These are phyloP conservation scores for Escovopsis sp. DNA, from an alignment of 2,329 filamentous ascomycete genomes.

Conservation along the genomic window DNA sequence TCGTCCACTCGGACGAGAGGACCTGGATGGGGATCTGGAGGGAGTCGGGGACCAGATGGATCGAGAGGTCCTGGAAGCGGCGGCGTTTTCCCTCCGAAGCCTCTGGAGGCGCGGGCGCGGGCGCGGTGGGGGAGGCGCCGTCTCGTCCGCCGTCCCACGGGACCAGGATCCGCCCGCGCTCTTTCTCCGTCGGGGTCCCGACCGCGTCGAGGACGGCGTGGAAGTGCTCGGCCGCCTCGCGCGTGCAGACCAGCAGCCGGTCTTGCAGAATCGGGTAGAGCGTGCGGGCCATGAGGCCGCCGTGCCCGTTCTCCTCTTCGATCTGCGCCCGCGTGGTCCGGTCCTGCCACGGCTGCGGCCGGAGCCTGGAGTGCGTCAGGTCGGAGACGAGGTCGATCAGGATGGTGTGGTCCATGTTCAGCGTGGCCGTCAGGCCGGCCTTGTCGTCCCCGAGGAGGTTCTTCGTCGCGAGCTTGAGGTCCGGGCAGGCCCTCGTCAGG, in stretches of 20 bases:
- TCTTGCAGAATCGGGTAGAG: slow-evolving; percentile 21
- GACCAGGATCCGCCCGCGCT: slow-evolving; percentile 20
- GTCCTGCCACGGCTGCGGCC: slow-evolving; percentile 20
- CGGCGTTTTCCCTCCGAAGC: not conserved
- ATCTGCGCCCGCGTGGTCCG: slow-evolving; percentile 19
- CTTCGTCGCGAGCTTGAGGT: slow-evolving; percentile 13
- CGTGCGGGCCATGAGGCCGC: slow-evolving; percentile 20
- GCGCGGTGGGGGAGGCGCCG: slow-evolving; percentile 2
- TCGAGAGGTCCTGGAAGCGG: slow-evolving; percentile 19
- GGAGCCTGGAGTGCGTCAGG: slow-evolving; percentile 21
- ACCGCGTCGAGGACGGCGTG: slow-evolving; percentile 22
- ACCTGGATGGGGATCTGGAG: slow-evolving; percentile 22
- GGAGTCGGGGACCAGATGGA: slow-evolving; percentile 15
- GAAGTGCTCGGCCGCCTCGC: slow-evolving; percentile 24
- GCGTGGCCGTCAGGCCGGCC: slow-evolving; percentile 18
- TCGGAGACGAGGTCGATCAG: slow-evolving; percentile 27
- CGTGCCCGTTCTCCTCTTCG: slow-evolving; percentile 18
- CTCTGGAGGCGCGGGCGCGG: too few relatives aligned
- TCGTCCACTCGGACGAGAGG: slow-evolving; percentile 15
- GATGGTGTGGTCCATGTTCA: slow-evolving; percentile 28
- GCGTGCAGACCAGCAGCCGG: slow-evolving; percentile 22
- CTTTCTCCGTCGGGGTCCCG: slow-evolving; percentile 22
- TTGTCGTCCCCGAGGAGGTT: slow-evolving; percentile 19
- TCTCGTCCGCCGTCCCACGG: slow-evolving; percentile 11
- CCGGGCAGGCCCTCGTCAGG: slow-evolving; percentile 11